These are phyloP conservation scores for Solanum ahanhuiri DNA, from an alignment of 257 asterid genomes.

Conservation along the genomic window DNA sequence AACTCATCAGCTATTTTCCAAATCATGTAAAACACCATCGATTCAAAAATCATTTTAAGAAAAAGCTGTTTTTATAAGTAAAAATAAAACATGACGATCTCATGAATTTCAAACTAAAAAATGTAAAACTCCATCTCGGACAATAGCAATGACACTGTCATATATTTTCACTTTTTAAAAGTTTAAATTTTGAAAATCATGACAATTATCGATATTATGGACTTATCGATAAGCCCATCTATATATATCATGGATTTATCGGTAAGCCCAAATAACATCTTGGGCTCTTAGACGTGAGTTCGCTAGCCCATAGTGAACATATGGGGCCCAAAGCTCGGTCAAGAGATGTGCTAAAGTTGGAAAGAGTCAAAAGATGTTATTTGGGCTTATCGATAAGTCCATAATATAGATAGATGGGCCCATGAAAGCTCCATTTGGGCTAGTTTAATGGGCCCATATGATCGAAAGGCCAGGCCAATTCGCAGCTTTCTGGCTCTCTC, in stretches of 20 bases:
- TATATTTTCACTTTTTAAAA: not conserved
- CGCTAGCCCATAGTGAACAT: not conserved
- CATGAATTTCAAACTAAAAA: not conserved
- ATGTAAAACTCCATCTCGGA: not conserved
- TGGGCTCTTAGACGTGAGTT: too few relatives aligned
- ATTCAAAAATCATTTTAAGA: not conserved
- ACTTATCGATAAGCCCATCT: too few relatives aligned
- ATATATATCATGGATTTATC: too few relatives aligned
- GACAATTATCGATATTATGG: too few relatives aligned
- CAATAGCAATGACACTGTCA: not conserved
- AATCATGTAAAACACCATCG: not conserved
- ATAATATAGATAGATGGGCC: not conserved
- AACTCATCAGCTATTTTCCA: not conserved
- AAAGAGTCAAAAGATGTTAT: not conserved
- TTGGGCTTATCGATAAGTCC: not conserved
- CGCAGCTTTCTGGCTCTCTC: not conserved
- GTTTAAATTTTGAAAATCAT: not conserved
- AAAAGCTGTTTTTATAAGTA: not conserved
- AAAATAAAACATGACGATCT: not conserved
- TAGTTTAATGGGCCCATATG: not conserved
- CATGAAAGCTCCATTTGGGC: not conserved
- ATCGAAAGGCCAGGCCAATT: not conserved
- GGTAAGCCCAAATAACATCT: too few relatives aligned
- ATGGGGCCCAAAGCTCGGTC: not conserved
- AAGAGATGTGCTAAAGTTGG: not conserved